phyloP scores from a whole-genome alignment of 179 eudicot genomes.

The Kewa caespitosa region DNA sequence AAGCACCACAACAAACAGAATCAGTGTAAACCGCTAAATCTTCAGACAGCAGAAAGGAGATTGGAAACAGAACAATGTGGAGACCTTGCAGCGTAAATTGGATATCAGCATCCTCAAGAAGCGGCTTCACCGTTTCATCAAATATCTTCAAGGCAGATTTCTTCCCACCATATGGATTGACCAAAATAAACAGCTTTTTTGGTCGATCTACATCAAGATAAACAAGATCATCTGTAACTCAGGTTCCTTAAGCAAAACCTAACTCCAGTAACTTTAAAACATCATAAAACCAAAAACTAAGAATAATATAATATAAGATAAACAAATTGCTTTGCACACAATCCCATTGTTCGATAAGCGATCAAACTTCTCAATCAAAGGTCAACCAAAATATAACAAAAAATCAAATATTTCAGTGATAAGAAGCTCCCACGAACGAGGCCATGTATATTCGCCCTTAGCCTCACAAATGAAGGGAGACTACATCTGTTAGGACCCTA shows the following conservation, averaged over 20 bases:
- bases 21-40: background rate
- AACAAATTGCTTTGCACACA: background rate
- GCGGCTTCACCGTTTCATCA: constrained; percentile 59
- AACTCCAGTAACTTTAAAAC: too few species aligned
- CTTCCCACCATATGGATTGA: constrained; percentile 90
- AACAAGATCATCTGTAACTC: constrained; percentile 1
- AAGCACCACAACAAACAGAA: constrained; percentile 15
- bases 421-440: background rate
- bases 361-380: background rate
- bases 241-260: background rate
- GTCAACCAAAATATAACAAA: background rate
- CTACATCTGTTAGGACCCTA: too few species aligned
- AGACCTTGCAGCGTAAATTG: constrained; percentile 66
- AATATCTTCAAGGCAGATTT: constrained; percentile 61
- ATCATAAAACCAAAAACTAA: background rate
- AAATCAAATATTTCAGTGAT: background rate
- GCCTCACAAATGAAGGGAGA: background rate
- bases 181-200: constrained; percentile 62
- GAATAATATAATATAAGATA: background rate
- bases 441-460: background rate
- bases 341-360: background rate
- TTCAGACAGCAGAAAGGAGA: background rate
- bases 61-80: constrained; percentile 12
- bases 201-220: constrained; percentile 60
- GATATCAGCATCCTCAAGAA: constrained; percentile 73